These are phyloP conservation scores for Coelastrella sp. DNA, from an alignment of 139 green algal genomes.

Conservation along the genomic window DNA sequence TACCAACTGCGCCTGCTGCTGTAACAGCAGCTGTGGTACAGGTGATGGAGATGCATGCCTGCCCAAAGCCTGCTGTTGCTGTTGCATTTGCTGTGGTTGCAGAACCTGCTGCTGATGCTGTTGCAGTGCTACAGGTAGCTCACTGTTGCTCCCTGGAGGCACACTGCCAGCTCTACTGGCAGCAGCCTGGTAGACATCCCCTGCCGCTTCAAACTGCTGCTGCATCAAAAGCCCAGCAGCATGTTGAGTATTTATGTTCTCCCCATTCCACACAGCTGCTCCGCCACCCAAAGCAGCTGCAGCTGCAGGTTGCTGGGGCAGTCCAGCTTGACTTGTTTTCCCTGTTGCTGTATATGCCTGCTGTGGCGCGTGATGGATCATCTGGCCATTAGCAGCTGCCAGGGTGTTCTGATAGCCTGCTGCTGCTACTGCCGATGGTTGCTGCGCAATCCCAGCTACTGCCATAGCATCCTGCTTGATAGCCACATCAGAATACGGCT, in stretches of 20 bases:
- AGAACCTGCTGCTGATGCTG: conserved; percentile 28
- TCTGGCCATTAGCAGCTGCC: too few species aligned
- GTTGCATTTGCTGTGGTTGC: neutral
- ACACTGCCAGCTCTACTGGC: neutral
- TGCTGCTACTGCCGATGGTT: conserved; percentile 36
- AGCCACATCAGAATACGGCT: neutral
- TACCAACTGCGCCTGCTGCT: neutral
- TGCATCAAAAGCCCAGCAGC: neutral
- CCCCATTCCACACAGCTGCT: too few species aligned
- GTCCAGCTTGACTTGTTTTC: neutral
- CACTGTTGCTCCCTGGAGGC: neutral
- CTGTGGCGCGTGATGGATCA: too few species aligned
- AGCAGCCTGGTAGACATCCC: neutral
- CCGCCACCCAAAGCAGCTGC: neutral
- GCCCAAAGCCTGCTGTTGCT: conserved; percentile 23
- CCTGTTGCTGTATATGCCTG: too few species aligned
- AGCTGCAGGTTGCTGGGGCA: neutral
- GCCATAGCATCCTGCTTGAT: neutral
- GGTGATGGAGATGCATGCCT: neutral
- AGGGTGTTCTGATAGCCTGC: neutral
- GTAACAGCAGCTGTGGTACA: conserved; percentile 3
- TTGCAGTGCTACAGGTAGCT: neutral
- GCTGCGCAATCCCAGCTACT: too few species aligned
- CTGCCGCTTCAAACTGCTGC: neutral
- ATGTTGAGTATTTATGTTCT: too few species aligned